phyloP scores from a whole-genome alignment of 2,329 filamentous ascomycete genomes.

The Penicillium sp. region DNA sequence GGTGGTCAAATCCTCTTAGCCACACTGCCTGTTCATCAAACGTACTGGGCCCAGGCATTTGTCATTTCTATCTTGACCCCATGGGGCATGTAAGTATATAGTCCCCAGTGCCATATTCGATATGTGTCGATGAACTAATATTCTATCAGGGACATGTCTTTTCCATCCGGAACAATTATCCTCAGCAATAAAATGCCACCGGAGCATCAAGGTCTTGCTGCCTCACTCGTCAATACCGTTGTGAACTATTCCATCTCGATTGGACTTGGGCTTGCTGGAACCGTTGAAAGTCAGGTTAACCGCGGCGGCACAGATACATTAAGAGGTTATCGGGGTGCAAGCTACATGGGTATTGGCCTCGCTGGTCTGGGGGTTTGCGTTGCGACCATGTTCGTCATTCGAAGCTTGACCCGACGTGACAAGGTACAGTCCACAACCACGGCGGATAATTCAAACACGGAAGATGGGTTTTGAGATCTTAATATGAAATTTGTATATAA shows the following conservation, averaged over 20 bases:
- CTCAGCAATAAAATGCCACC: constrained; percentile 54
- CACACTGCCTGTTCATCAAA: constrained; percentile 42
- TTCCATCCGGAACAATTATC: constrained; percentile 63
- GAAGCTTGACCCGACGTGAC: background rate
- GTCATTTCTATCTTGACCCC: constrained; percentile 31
- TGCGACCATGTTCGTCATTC: background rate
- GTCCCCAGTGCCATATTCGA: background rate
- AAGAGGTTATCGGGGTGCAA: constrained; percentile 43
- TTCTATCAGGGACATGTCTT: constrained; percentile 62
- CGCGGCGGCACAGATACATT: constrained; percentile 37
- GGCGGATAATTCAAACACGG: background rate
- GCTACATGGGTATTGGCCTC: constrained; percentile 43
- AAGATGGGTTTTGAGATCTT: background rate
- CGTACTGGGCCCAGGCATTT: constrained; percentile 45
- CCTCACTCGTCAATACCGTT: constrained; percentile 61
- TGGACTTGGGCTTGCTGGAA: constrained; percentile 66
- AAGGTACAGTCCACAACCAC: background rate
- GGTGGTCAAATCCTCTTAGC: constrained; percentile 42
- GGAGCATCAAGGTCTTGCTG: constrained; percentile 54
- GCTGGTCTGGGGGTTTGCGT: constrained; percentile 9
- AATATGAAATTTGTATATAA: background rate
- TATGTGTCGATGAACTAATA: background rate
- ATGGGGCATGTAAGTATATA: constrained; percentile 32
- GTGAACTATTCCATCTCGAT: constrained; percentile 70
- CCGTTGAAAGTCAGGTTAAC: constrained; percentile 55